Evolutionary conservation across 768 basidiomycete species (phyloP), one percentile per base, ranked within the genome.

Genomic region (Gloeopeniophorella convolvens): DNA sequence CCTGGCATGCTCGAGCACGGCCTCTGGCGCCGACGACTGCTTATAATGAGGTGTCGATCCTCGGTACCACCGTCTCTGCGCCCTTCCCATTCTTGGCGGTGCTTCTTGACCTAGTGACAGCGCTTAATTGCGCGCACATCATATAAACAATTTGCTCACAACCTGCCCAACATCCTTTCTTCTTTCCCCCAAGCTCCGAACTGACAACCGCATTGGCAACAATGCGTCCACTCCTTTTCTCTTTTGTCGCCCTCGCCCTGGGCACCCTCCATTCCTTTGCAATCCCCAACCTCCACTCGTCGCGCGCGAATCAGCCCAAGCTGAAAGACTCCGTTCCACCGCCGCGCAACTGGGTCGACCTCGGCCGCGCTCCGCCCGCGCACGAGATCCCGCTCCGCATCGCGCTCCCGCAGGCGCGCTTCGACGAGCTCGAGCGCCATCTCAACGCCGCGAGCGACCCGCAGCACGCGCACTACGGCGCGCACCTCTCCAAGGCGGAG

Each of bases 401-500:
- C 18, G 63, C 51, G 9, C 56, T 64, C 0, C 47, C 53, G 21
- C 63, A 64, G 56, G 24, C 44, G 12, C 49, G 59, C 13, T 61
- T 64, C 36, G 31, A 34, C 11, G 53, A 53, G 21, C 57, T 64
- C 24, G 64, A 63, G 39, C 20, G 43, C 18, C 50, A 53, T 23
- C 48, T 64, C 12, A 57, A 57, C 34, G 58, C 63, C 37, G 54
- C 59, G 0, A 60, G 58, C 40, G 56, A 63, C 28, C 63, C 63
- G 0, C 18, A 18, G 12, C 52, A 55, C 42, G 21, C 23, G 10
- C 57, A 56, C 9, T 71, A 70, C 46, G 69, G 70, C 0, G 54
- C 61, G 28, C 69, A 71, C 50, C 64, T 88, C 33, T 74, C 82
- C 48, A 83, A 82, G 63, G 78, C 76, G 46, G 77, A 87, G 54